phyloP scores from a whole-genome alignment of 768 basidiomycete species.

The Cantharellus anzutake region DNA sequence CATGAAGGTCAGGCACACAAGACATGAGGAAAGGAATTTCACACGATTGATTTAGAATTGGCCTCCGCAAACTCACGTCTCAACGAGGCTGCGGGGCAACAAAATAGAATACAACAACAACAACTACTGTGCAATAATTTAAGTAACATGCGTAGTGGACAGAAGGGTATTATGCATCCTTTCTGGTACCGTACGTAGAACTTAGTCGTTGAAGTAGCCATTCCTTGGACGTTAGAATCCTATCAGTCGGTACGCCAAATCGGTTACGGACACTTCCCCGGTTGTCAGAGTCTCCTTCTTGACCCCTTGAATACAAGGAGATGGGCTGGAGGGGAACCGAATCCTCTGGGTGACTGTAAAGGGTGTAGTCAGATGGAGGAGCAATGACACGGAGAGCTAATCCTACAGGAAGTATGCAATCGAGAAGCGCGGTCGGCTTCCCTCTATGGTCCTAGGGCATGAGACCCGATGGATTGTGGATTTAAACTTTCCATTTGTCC shows the following conservation, averaged over 20 bases:
- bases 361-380: not conserved
- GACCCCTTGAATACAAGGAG: not conserved
- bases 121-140: no score
- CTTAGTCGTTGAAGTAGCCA: slow-evolving; percentile 5
- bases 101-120: no score
- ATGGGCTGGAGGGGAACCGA: slow-evolving; percentile 5
- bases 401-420: slow-evolving; percentile 13
- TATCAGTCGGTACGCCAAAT: slow-evolving; percentile 7
- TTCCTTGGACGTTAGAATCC: slow-evolving; percentile 5
- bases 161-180: not conserved
- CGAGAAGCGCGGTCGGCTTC: slow-evolving; percentile 9
- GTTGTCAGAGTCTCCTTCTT: not conserved
- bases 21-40: no score
- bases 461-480: slow-evolving; percentile 13
- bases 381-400: not conserved
- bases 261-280: slow-evolving; percentile 1
- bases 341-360: slow-evolving; percentile 10
- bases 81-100: no score
- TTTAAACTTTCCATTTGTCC: slow-evolving; percentile 9
- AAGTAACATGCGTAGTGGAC: no score
- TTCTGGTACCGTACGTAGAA: slow-evolving; percentile 5
- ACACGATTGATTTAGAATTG: no score
- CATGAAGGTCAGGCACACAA: no score
- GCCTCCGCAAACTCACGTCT: no score
- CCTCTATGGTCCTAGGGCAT: slow-evolving; percentile 8